Evolutionary conservation across 2,329 filamentous ascomycete genomes (phyloP).

Genomic region (Exophiala dermatitidis): DNA sequence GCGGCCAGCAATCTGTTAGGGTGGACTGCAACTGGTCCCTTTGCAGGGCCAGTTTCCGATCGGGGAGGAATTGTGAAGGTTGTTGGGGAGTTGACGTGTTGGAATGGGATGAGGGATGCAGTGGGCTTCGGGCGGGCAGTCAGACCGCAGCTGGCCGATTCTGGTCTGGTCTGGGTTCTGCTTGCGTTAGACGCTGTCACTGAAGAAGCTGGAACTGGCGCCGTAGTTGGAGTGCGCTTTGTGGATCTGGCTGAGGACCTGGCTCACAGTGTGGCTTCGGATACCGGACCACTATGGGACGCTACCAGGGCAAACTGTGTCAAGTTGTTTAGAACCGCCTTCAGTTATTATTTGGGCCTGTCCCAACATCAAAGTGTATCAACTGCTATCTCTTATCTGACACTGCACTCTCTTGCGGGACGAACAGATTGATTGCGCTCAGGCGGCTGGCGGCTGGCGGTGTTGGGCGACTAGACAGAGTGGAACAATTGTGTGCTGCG

Average conservation of each 20-base stretch:
- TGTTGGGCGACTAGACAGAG: not conserved
- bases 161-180: not conserved
- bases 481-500: conserved; percentile 14
- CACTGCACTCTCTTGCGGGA: not conserved
- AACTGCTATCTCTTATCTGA: not conserved
- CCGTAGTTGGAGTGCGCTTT: too few species aligned
- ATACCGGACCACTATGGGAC: not conserved
- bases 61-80: conserved; percentile 24
- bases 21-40: conserved; percentile 24
- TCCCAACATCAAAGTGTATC: too few species aligned
- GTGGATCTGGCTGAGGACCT: not conserved
- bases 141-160: conserved; percentile 14
- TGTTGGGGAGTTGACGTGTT: conserved; percentile 3
- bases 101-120: conserved; percentile 10
- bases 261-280: not conserved
- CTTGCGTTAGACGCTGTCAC: not conserved
- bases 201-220: not conserved
- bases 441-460: conserved; percentile 2
- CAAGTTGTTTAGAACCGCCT: not conserved
- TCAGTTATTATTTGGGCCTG: too few species aligned
- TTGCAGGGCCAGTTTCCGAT: conserved; percentile 26
- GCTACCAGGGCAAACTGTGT: not conserved
- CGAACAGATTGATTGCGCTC: not conserved
- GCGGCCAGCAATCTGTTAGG: conserved; percentile 21
- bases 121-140: conserved; percentile 14